These are phyloP conservation scores for Stachybotrys chartarum DNA, from an alignment of 2,329 filamentous ascomycete species.

Conservation along the genomic window DNA sequence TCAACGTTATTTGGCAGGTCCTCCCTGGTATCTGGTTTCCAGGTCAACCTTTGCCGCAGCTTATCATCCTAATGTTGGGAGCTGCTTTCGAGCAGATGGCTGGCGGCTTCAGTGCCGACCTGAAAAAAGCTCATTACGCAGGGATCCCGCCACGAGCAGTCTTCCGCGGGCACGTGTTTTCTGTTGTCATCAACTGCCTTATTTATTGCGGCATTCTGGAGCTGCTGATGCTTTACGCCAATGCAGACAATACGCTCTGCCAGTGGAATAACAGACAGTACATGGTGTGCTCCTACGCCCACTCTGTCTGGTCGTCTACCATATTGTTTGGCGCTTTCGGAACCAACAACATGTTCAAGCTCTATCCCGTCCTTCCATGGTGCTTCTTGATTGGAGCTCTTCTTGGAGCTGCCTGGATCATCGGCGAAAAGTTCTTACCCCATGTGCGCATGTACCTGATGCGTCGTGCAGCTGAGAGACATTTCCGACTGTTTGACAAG, in stretches of 20 bases:
- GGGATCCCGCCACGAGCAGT: slow-evolving; percentile 21
- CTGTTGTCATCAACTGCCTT: slow-evolving; percentile 18
- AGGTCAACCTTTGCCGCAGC: slow-evolving; percentile 14
- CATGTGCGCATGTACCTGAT: slow-evolving; percentile 8
- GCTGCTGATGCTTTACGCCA: slow-evolving; percentile 6
- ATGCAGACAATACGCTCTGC: slow-evolving; percentile 20
- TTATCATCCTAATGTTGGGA: slow-evolving; percentile 15
- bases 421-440: slow-evolving; percentile 16
- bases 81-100: slow-evolving; percentile 13
- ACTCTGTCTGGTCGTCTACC: slow-evolving; percentile 19
- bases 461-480: slow-evolving; percentile 7
- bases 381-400: slow-evolving; percentile 26
- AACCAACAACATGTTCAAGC: slow-evolving; percentile 16
- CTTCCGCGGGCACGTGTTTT: slow-evolving; percentile 16
- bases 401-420: slow-evolving; percentile 19
- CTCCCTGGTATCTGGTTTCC: slow-evolving; percentile 23
- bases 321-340: slow-evolving; percentile 10
- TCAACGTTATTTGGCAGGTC: slow-evolving; percentile 23
- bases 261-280: slow-evolving; percentile 16
- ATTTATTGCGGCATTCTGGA: slow-evolving; percentile 24
- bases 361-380: slow-evolving; percentile 16
- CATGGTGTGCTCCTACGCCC: slow-evolving; percentile 17
- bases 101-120: slow-evolving; percentile 14
- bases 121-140: slow-evolving; percentile 23
- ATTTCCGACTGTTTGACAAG: slow-evolving; percentile 10